Evolutionary conservation across 202 grass and related monocot genomes (phyloP).

Genomic region (Brachypodium distachyon): DNA sequence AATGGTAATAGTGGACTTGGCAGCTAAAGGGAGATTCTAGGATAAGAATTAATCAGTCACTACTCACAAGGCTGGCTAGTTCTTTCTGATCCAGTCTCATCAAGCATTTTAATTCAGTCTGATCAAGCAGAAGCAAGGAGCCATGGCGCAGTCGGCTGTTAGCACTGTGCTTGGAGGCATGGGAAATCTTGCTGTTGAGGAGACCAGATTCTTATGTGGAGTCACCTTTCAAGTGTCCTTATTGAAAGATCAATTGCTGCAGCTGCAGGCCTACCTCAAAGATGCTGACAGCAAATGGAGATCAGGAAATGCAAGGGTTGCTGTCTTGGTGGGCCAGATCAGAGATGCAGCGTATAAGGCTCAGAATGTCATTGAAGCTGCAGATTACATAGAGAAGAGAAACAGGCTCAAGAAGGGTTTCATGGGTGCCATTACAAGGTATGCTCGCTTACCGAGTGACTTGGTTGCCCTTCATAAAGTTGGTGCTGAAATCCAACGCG

Average conservation of each 20-base stretch:
- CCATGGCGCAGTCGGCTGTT: neutral
- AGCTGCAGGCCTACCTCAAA: neutral
- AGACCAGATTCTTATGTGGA: neutral
- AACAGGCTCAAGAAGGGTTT: constrained; percentile 27
- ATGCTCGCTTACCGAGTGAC: constrained; percentile 26
- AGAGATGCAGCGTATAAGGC: constrained; percentile 17
- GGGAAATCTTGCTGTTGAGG: neutral
- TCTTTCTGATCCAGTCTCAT: no score
- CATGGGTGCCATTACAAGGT: constrained; percentile 27
- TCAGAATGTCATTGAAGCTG: constrained; percentile 24
- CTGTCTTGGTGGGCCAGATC: neutral
- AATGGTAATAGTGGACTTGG: no score
- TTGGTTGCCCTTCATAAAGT: constrained; percentile 23
- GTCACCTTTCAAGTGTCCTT: neutral
- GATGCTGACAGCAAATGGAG: neutral
- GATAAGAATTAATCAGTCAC: no score
- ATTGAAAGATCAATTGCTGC: neutral
- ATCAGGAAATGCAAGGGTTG: neutral
- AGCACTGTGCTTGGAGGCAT: neutral
- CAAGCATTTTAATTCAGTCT: no score
- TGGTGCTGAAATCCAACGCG: constrained; percentile 10
- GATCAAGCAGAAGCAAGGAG: neutral
- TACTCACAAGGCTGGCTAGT: no score
- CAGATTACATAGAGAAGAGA: constrained; percentile 18
- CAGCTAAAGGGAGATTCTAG: no score